Evolutionary conservation across 768 basidiomycete genomes (phyloP).

Genomic region (Boletus rubescentipes): DNA sequence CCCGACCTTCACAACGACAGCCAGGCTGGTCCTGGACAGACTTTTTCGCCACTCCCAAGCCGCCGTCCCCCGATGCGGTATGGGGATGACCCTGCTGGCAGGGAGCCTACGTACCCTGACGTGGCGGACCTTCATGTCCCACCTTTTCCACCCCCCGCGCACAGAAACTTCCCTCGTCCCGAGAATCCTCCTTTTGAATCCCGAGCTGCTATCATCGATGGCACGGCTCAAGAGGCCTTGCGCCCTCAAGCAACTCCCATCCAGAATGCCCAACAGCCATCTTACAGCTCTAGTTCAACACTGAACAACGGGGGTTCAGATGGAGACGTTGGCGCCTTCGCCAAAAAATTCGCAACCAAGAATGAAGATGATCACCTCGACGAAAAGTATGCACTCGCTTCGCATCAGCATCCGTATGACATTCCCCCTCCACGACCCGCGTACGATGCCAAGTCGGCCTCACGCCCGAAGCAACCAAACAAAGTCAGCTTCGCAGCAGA

Average conservation of each 20-base stretch:
- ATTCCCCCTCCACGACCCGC: conserved; percentile 52
- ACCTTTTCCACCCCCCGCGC: conserved; percentile 4
- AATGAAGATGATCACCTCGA: conserved; percentile 27
- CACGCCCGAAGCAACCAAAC: conserved; percentile 17
- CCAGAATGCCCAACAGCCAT: conserved; percentile 29
- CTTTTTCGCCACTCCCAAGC: neutral
- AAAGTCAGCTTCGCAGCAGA: conserved; percentile 43
- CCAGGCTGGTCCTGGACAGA: conserved; percentile 25
- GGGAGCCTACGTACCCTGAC: conserved; percentile 4
- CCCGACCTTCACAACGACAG: neutral
- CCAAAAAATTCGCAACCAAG: conserved; percentile 12
- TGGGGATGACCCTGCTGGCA: neutral
- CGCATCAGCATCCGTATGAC: conserved; percentile 61
- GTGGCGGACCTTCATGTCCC: conserved; percentile 7
- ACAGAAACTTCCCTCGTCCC: neutral
- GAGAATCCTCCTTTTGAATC: neutral
- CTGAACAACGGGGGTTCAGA: conserved; percentile 28
- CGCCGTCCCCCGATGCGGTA: neutral
- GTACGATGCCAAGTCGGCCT: conserved; percentile 29
- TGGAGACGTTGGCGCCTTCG: conserved; percentile 17
- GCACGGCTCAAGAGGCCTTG: neutral
- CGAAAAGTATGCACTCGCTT: conserved; percentile 49
- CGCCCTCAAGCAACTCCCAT: conserved; percentile 20
- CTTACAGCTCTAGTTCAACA: conserved; percentile 40
- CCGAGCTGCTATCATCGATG: conserved; percentile 1